Evolutionary conservation across 1,139 yeast genomes (phyloP).

Genomic region (Pneumocystis murina): DNA sequence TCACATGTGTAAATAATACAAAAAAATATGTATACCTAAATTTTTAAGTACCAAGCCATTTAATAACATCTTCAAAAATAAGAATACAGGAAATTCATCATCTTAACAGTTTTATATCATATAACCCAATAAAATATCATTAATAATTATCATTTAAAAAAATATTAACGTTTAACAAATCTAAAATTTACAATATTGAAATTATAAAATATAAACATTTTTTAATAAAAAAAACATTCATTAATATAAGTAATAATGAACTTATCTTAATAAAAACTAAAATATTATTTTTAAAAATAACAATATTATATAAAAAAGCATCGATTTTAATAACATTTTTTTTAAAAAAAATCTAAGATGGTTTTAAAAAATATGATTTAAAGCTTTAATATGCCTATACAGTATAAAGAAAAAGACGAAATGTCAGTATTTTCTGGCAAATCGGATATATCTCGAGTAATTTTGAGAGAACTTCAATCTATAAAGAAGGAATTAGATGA

Average conservation of each 20-base stretch:
- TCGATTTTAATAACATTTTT: no score
- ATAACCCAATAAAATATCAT: no score
- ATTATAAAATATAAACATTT: neutral
- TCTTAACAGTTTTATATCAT: no score
- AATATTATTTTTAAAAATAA: neutral
- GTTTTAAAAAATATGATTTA: no score
- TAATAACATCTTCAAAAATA: no score
- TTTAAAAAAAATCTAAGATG: no score
- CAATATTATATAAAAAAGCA: neutral
- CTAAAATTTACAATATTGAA: neutral
- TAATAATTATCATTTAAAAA: neutral
- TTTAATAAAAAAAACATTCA: neutral
- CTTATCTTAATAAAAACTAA: neutral
- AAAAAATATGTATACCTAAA: no score
- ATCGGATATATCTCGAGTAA: neutral
- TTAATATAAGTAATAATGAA: neutral
- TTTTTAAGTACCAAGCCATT: no score
- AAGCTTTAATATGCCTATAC: neutral
- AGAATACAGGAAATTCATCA: no score
- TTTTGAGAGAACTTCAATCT: neutral
- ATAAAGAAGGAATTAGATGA: constrained; percentile 22
- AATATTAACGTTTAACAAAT: neutral
- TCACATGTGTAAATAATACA: no score
- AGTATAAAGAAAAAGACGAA: neutral
- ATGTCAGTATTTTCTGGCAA: neutral